phyloP scores from a whole-genome alignment of 805 yeast species.

The Hanseniaspora hatyaiensis region DNA sequence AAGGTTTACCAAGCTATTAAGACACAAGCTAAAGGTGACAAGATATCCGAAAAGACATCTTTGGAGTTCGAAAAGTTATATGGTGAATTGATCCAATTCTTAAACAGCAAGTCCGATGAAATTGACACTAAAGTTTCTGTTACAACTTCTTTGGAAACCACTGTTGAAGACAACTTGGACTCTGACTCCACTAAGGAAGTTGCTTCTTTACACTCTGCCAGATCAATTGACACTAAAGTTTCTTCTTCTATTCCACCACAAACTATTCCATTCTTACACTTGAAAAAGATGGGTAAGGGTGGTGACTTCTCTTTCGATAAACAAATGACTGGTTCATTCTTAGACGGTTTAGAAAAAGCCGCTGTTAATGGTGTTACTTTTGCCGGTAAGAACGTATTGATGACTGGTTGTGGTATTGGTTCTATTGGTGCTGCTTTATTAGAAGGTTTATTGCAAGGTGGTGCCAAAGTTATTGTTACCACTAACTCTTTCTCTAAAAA shows the following conservation, averaged over 20 bases:
- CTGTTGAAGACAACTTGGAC: conserved; percentile 40
- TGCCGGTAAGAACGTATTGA: conserved; percentile 74
- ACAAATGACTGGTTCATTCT: conserved; percentile 59
- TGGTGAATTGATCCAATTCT: conserved; percentile 56
- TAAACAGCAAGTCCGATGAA: conserved; percentile 51
- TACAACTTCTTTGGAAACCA: conserved; percentile 39
- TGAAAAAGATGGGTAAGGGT: conserved; percentile 60
- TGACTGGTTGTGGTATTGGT: conserved; percentile 98
- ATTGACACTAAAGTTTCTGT: conserved; percentile 58
- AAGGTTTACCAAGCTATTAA: conserved; percentile 71
- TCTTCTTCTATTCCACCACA: conserved; percentile 64
- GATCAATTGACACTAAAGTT: conserved; percentile 60
- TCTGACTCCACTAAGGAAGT: conserved; percentile 60
- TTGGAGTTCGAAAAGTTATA: conserved; percentile 61
- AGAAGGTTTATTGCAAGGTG: conserved; percentile 92
- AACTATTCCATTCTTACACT: conserved; percentile 88
- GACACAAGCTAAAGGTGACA: conserved; percentile 44
- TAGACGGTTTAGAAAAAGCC: conserved; percentile 85
- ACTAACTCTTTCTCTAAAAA: conserved; percentile 89
- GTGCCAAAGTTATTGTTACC: conserved; percentile 93
- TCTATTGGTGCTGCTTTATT: conserved; percentile 96
- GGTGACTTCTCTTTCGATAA: conserved; percentile 82
- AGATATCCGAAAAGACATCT: conserved; percentile 48
- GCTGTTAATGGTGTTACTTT: conserved; percentile 90
- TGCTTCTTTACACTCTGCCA: conserved; percentile 66